A percentile compares a stretch with the other conserved stretches of the same genome.
Conservation (phyloP, 345 rosid species). For the Fremontodendron californicum region DNA sequence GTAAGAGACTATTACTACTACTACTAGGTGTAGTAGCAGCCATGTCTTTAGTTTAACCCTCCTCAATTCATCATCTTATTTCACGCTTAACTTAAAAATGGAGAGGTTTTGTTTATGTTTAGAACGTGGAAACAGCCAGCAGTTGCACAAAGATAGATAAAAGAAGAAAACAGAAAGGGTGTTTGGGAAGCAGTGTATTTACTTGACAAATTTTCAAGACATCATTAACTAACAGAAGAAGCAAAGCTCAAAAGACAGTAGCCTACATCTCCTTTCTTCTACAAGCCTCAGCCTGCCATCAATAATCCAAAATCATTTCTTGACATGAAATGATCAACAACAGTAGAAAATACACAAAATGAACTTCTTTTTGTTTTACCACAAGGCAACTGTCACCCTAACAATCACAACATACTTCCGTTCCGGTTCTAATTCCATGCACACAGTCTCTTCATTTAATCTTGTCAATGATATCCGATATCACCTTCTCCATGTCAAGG, state of each 20-base stretch:
- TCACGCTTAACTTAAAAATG: too few species aligned
- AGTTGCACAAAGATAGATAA: neutral
- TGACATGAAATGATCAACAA: neutral
- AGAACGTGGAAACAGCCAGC: too few species aligned
- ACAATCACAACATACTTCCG: neutral
- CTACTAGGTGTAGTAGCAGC: too few species aligned
- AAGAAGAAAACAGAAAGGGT: neutral
- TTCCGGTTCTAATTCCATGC: neutral
- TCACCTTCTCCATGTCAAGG: slow-evolving; percentile 66
- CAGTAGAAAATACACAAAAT: neutral
- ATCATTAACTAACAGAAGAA: neutral
- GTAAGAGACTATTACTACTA: too few species aligned
- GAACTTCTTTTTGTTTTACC: neutral
- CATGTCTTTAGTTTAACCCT: too few species aligned
- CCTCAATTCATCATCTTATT: too few species aligned
- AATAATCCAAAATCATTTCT: neutral
- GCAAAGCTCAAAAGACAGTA: neutral
- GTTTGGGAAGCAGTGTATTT: neutral
- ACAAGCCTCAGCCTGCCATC: neutral
- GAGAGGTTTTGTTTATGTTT: too few species aligned
- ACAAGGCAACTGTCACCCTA: neutral
- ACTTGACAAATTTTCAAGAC: neutral
- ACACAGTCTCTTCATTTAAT: slow-evolving; percentile 29
- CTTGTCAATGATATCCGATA: slow-evolving; percentile 47
- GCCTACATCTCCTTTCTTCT: neutral